Base-by-base conservation (phyloP, 768 basidiomycete species). In the Lentinula detonsa region DNA sequence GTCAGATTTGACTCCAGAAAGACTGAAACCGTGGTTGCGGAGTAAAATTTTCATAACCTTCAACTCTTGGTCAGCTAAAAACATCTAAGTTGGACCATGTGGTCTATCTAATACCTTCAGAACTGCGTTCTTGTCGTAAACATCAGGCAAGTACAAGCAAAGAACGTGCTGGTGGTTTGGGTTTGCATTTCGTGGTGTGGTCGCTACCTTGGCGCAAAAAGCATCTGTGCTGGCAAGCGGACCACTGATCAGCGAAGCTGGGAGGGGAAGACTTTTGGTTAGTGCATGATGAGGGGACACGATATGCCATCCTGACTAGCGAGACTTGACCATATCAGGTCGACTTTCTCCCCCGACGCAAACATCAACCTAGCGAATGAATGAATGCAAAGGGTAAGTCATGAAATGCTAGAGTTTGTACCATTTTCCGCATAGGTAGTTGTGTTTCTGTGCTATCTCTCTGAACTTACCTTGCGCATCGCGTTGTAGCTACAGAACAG, bases 41-140 rank as follows among this genome's bases (percentile, higher is more conserved):
- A 91, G 67, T 9, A 91, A 74, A 5, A 87, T 75, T 67, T 78
- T 84, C 86, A 91, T 88, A 34, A 89, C 84, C 88, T 87, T 42
- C 59, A 39, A 54, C 54, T 60, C 16, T 67, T 53, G 3, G 42
- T 50, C 15, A 42, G 34, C 43, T 18, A 18, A 42, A 42, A 33
- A 4, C 54, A 39, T 11, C 6, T 23, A 39, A 4, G 42, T 54
- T 34, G 31, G 21, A 39, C 31, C 16, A 49, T 43, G 37, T 23
- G 61, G 1, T n/a, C 10, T 8, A 18, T 39, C 11, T n/a, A 62
- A 0, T 18, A 85, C 88, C 68, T 83, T 78, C 7, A 76, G 81
- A 3, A 87, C 84, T 43, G 74, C 75, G 35, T 73, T 75, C 68
- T 86, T 85, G 70, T 91, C 81, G 68, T 85, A 89, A 13, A 89